Evolutionary conservation across 257 asterid genomes (phyloP).

Genomic region (Nicotiana paniculata): DNA sequence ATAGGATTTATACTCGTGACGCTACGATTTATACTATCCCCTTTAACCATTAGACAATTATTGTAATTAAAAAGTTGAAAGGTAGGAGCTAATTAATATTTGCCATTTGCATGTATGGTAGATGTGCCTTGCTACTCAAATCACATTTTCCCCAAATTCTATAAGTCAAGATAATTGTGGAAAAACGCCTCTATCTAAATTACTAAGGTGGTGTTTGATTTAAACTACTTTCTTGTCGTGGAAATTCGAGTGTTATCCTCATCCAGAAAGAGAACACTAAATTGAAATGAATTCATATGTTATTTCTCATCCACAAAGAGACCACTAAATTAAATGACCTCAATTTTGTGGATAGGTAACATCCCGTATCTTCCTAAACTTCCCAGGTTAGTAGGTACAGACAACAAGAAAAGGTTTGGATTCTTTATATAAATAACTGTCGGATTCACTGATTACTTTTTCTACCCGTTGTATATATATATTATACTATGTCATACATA

Average conservation of each 20-base stretch:
- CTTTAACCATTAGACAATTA: background rate
- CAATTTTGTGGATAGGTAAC: background rate
- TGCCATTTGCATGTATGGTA: background rate
- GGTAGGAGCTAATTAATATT: background rate
- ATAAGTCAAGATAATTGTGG: background rate
- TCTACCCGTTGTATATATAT: too few species aligned
- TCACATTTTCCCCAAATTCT: background rate
- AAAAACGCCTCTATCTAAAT: background rate
- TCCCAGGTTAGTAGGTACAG: too few species aligned
- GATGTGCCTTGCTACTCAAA: background rate
- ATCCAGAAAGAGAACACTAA: background rate
- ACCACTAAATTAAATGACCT: background rate
- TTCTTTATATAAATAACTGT: too few species aligned
- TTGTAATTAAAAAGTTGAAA: too few species aligned
- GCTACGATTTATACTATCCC: background rate
- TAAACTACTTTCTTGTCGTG: background rate
- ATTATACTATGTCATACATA: too few species aligned
- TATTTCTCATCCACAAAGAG: background rate
- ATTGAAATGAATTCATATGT: background rate
- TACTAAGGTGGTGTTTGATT: background rate
- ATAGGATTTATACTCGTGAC: too few species aligned
- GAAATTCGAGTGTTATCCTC: background rate
- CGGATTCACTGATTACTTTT: too few species aligned
- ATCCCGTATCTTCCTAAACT: background rate
- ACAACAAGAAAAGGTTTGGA: too few species aligned